These are phyloP conservation scores for Globisporangium viniferum DNA, from an alignment of 352 stramenopile species.

Conservation along the genomic window DNA sequence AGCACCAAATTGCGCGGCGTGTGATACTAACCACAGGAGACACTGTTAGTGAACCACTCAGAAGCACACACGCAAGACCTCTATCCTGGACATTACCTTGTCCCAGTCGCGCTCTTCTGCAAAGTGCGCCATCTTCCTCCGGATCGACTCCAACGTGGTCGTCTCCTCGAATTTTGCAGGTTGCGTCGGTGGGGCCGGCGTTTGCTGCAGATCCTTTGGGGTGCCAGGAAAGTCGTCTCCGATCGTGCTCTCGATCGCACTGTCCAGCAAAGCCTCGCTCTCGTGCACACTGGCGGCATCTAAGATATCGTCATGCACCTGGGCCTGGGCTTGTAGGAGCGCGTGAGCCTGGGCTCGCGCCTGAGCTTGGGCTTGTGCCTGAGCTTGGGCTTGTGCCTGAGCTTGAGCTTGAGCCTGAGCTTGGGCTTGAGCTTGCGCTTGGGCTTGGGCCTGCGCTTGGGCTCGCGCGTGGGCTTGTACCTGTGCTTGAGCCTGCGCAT, in stretches of 20 bases:
- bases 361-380: slow-evolving; percentile 25
- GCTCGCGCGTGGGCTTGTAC: slow-evolving; percentile 27
- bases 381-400: slow-evolving; percentile 16
- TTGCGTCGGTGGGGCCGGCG: neutral
- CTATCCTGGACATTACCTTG: slow-evolving; percentile 24
- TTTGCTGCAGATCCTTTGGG: slow-evolving; percentile 14
- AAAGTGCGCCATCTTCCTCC: slow-evolving; percentile 51
- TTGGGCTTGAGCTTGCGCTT: slow-evolving; percentile 22
- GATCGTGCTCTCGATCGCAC: slow-evolving; percentile 52
- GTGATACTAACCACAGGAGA: slow-evolving; percentile 29
- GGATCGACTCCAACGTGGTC: slow-evolving; percentile 54
- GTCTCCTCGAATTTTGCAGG: slow-evolving; percentile 45
- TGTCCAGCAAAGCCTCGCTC: slow-evolving; percentile 48
- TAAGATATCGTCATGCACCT: slow-evolving; percentile 42
- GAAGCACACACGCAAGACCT: neutral
- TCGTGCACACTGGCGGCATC: slow-evolving; percentile 37
- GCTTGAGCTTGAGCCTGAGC: slow-evolving; percentile 18
- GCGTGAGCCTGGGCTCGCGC: slow-evolving; percentile 22
- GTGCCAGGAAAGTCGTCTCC: slow-evolving; percentile 22
- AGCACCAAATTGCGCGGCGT: slow-evolving; percentile 92
- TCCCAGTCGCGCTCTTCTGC: slow-evolving; percentile 63
- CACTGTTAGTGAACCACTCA: neutral
- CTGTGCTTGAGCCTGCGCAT: slow-evolving; percentile 25
- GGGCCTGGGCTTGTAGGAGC: slow-evolving; percentile 20
- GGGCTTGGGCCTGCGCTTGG: slow-evolving; percentile 30